Evolutionary conservation across 2,329 filamentous ascomycete species (phyloP).

Genomic region (Exophiala sp.): DNA sequence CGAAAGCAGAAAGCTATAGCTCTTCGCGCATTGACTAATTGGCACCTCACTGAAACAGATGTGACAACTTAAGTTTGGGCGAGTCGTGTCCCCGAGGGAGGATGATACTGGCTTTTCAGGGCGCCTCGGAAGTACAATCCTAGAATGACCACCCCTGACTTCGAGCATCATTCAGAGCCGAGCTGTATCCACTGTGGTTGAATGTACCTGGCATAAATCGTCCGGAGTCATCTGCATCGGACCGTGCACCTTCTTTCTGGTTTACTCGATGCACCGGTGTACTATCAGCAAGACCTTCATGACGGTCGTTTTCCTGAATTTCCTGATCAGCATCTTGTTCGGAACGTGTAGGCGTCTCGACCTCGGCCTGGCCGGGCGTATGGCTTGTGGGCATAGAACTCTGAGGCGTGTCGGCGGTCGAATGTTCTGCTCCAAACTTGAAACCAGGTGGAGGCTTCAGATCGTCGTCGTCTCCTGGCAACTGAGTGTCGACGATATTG

Average conservation of each 20-base stretch:
- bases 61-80: slow-evolving; percentile 30
- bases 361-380: not conserved
- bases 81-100: slow-evolving; percentile 3
- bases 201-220: slow-evolving; percentile 9
- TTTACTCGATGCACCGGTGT: no score
- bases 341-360: no score
- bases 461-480: slow-evolving; percentile 29
- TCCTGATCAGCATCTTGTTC: no score
- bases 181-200: slow-evolving; percentile 13
- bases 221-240: not conserved
- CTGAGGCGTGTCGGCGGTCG: not conserved
- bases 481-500: slow-evolving; percentile 29
- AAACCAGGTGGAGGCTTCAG: slow-evolving; percentile 27
- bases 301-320: no score
- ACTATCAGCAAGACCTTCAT: no score
- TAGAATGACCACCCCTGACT: slow-evolving; percentile 27
- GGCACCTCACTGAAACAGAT: slow-evolving; percentile 28
- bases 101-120: not conserved
- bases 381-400: not conserved
- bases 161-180: slow-evolving; percentile 18
- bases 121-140: not conserved
- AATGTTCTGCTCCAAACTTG: slow-evolving; percentile 14
- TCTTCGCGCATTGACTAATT: slow-evolving; percentile 31
- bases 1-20: slow-evolving; percentile 18
- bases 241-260: not conserved